phyloP scores from a whole-genome alignment of 1,139 yeast genomes.

The Magnusiomyces sp. region DNA sequence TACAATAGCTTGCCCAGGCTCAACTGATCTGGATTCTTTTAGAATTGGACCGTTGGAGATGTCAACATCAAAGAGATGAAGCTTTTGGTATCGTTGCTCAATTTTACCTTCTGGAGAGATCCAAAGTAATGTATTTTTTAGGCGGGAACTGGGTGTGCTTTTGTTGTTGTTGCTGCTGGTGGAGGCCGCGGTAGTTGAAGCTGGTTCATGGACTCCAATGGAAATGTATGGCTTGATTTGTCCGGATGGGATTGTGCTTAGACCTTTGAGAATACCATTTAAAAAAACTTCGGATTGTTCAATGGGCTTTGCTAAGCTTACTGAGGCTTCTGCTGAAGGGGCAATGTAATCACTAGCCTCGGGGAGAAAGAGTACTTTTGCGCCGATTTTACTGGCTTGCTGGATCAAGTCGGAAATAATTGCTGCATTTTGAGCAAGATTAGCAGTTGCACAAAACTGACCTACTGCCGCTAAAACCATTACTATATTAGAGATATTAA shows the following conservation, averaged over 20 bases:
- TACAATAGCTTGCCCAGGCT: slow-evolving; percentile 55
- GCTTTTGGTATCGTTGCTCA: slow-evolving; percentile 62
- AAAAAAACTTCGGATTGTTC: slow-evolving; percentile 42
- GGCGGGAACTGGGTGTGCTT: slow-evolving; percentile 31
- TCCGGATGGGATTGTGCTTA: slow-evolving; percentile 34
- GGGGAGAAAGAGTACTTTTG: slow-evolving; percentile 69
- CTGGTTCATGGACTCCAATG: slow-evolving; percentile 83
- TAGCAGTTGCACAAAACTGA: slow-evolving; percentile 71
- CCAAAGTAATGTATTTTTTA: slow-evolving; percentile 67
- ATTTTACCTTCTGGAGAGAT: slow-evolving; percentile 57
- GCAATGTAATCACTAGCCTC: slow-evolving; percentile 91
- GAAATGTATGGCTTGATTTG: slow-evolving; percentile 35
- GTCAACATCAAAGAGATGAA: slow-evolving; percentile 85
- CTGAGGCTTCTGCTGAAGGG: slow-evolving; percentile 56
- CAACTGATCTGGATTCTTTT: slow-evolving; percentile 70
- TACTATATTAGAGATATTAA: too few species aligned
- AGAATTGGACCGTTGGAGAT: slow-evolving; percentile 47
- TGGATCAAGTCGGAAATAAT: slow-evolving; percentile 50
- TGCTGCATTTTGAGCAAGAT: slow-evolving; percentile 49
- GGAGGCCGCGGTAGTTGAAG: slow-evolving; percentile 22
- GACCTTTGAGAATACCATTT: slow-evolving; percentile 40
- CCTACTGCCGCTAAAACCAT: slow-evolving; percentile 74
- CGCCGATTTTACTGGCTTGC: slow-evolving; percentile 52
- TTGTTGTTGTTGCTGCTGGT: not conserved
- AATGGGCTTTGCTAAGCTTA: slow-evolving; percentile 46